Evolutionary conservation across 2,329 filamentous ascomycete genomes (phyloP), one percentile per base, ranked within the genome.

Genomic region (Ascochyta clinopodiicola): DNA sequence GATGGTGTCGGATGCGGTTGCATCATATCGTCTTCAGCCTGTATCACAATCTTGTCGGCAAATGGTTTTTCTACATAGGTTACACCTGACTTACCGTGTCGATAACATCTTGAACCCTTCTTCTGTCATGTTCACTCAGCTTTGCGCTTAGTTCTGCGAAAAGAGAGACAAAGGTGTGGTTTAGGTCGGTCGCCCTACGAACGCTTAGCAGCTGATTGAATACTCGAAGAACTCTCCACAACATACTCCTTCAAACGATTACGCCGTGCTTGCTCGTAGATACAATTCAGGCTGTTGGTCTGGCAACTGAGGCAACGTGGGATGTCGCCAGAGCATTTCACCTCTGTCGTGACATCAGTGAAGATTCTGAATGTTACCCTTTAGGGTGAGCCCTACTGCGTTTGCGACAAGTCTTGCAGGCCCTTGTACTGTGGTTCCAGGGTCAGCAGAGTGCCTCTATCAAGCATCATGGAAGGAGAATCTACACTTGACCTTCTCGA

Each of bases 301-400:
- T 59, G 50, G 39, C 68, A 71, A 25, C 54, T 61, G 27, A 44
- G 35, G 36, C 67, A 70, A 7, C 44, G 44, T 21, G 68, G 68
- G 9, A 44, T 38, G 10, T 63, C 65, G 13, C 68, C 68, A 17
- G 64, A 63, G 44, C 68, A 71, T 40, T 59, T 68, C n/a, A 69
- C 61, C 47, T 70, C 62, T 67, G 21, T 10, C n/a, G 35, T 9
- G 8, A 17, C 13, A 9, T 48, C 12, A 39, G 51, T 25, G 46
- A 48, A 55, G n/a, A 31, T n/a, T 21, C 5, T 13, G 25, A 22
- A 17, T 2, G 10, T 10, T 24, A 8, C 9, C 4, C 32, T 31
- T 13, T 8, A n/a, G 19, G 8, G 2, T 22, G 17, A n/a, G 34
- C n/a, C 58, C n/a, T 40, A 66, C 65, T 69, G 51, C 66, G 62